Evolutionary conservation across 2,329 filamentous ascomycete genomes (phyloP), one percentile per base, ranked within the genome.

Genomic region (Colletotrichum sansevieriae): DNA sequence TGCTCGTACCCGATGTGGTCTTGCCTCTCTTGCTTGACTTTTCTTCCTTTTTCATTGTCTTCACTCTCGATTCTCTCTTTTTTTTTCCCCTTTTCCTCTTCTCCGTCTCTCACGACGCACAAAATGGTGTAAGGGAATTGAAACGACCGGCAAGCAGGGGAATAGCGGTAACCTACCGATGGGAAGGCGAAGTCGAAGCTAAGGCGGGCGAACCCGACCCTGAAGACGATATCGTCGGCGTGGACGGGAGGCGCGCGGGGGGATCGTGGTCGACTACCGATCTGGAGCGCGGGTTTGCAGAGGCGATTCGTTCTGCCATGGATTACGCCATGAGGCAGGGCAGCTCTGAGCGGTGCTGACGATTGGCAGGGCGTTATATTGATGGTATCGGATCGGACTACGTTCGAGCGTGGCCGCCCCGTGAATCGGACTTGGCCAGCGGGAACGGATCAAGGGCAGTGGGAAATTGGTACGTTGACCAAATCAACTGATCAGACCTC

Each of bases 241-340:
- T 74, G 73, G 81, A 79, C 75, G 83, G 83, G 80, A 83, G 83
- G 82, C 81, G 84, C 83, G 81, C 82, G 82, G 77, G 72, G 67
- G 75, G 74, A 76, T 86, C 83, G 84, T 85, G 84, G 80, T 87
- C 84, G 81, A 83, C 81, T 84, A 79, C 82, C 82, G 82, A 83
- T 84, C 81, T 80, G 78, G 82, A 81, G 80, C 82, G 83, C 82
- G 78, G 77, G 75, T 80, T 82, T 81, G 80, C 80, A 80, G 78
- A 76, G 76, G 63, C 64, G 80, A 80, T 89, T 88, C 83, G 87
- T 85, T 89, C 87, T 88, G 87, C 87, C 87, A 89, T 89, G 85
- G 84, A 87, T 87, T 88, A 89, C 87, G 87, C 87, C 87, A 89
- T 89, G 80, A 83, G 85, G 82, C 85, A 82, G 79, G 80, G 37